Evolutionary conservation across 1,284 basidiomycete genomes (phyloP).

Genomic region (Coniferiporia sulphurascens): DNA sequence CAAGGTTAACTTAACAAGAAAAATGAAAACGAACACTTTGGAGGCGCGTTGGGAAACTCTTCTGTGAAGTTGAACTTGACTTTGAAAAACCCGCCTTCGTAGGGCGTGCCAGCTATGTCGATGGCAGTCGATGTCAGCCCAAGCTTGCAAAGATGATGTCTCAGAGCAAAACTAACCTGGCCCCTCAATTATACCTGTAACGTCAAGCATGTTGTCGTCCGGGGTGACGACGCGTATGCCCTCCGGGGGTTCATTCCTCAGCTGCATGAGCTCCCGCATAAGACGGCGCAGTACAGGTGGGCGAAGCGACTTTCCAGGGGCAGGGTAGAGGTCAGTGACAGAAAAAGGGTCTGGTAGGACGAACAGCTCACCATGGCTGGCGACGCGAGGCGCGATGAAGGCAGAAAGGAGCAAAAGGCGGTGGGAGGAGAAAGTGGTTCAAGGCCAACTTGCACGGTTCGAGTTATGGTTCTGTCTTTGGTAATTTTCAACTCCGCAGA

Average conservation of each 20-base stretch:
- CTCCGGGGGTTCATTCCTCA: slow-evolving; percentile 79
- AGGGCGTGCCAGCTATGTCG: slow-evolving; percentile 78
- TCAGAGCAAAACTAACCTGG: slow-evolving; percentile 46
- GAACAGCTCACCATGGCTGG: background rate
- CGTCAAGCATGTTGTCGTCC: slow-evolving; percentile 82
- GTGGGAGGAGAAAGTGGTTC: background rate
- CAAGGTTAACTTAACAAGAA: background rate
- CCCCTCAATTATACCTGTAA: slow-evolving; percentile 75
- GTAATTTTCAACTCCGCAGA: background rate
- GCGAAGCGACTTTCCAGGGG: slow-evolving; percentile 34
- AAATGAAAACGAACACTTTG: slow-evolving; percentile 67
- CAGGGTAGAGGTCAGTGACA: background rate
- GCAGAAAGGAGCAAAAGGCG: background rate
- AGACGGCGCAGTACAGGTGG: slow-evolving; percentile 67
- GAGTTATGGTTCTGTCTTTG: too few relatives aligned
- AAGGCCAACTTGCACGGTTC: background rate
- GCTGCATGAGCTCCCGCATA: slow-evolving; percentile 78
- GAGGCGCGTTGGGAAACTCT: slow-evolving; percentile 87
- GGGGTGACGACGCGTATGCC: slow-evolving; percentile 80
- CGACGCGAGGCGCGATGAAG: background rate
- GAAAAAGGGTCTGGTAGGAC: background rate
- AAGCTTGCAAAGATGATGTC: slow-evolving; percentile 6
- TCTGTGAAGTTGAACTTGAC: slow-evolving; percentile 85
- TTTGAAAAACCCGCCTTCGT: slow-evolving; percentile 86
- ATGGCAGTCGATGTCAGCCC: slow-evolving; percentile 28